Conservation (phyloP, 2,329 filamentous ascomycete species). For the Trichocomaceae sp. region DNA sequence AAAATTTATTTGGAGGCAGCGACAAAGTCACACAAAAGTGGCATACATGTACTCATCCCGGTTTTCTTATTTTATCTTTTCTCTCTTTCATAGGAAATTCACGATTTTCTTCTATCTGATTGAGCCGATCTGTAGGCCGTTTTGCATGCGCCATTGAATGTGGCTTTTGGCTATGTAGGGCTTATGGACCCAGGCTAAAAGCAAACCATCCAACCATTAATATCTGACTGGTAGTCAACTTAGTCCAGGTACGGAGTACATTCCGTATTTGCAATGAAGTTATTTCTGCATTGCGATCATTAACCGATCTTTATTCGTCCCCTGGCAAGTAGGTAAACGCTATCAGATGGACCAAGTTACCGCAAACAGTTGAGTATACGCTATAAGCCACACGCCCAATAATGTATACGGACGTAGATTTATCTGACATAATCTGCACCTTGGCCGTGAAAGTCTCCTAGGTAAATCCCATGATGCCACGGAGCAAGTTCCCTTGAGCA, state of each 20-base stretch:
- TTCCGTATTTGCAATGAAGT: background rate
- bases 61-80: no score
- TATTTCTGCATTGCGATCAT: background rate
- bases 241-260: background rate
- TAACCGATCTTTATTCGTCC: background rate
- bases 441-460: background rate
- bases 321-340: background rate
- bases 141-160: slow-evolving; percentile 19
- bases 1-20: no score
- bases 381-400: background rate
- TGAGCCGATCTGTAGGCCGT: background rate
- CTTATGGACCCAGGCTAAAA: background rate
- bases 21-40: no score
- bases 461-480: background rate
- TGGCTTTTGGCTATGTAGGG: no score
- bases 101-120: no score
- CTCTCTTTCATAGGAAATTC: no score
- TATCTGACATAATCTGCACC: background rate
- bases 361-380: background rate
- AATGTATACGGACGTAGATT: no score
- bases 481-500: background rate
- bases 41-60: no score
- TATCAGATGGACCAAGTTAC: no score
- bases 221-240: background rate
- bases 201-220: background rate